Base-by-base conservation (phyloP, 2,329 filamentous ascomycete genomes). In the Macroventuria anomochaeta region DNA sequence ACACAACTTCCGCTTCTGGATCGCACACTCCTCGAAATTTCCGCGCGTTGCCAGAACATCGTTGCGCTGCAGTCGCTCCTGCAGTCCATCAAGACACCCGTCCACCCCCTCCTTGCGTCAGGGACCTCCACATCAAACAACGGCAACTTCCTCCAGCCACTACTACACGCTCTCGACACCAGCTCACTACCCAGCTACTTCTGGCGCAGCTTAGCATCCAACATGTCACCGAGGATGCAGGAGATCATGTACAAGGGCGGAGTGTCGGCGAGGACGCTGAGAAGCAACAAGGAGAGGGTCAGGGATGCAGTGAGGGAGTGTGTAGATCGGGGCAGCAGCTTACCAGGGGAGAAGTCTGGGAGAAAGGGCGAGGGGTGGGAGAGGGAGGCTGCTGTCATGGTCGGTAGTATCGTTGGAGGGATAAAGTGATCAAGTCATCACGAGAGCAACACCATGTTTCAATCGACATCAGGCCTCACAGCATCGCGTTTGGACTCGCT, bases 331-430 rank as follows among this genome's bases (percentile, higher is more conserved):
- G 93, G 93, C 0, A 89, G 87, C 29, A 85, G 87, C 70, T 71
- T 88, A 43, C 90, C 91, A 2, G 82, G 80, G 12, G 83, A 62
- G 72, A 73, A 81, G 34, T 69, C 77, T n/a, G 76, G 77, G 11
- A 77, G 77, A 18, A 49, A 34, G 58, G 76, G 73, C 58, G 80
- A 78, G 6, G 83, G 79, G 50, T 97, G 91, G 91, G 93, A 97
- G 67, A 84, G 93, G 32, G 95, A 97, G 76, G 88, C 93, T 40
- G 92, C 93, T 1, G 93, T 97, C 40, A 97, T 97, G 93, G 89
- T 96, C 34, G 88, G 90, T 46, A 90, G 90, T 65, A 86, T 97
- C 5, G 81, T 92, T 42, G 82, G 83, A n/a, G 65, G 68, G 55
- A 67, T 74, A 15, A 67, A 67, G 46, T 73, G 49, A 65, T 15